phyloP scores from a whole-genome alignment of 2,329 filamentous ascomycete species.

The Xenoacremonium recifei region DNA sequence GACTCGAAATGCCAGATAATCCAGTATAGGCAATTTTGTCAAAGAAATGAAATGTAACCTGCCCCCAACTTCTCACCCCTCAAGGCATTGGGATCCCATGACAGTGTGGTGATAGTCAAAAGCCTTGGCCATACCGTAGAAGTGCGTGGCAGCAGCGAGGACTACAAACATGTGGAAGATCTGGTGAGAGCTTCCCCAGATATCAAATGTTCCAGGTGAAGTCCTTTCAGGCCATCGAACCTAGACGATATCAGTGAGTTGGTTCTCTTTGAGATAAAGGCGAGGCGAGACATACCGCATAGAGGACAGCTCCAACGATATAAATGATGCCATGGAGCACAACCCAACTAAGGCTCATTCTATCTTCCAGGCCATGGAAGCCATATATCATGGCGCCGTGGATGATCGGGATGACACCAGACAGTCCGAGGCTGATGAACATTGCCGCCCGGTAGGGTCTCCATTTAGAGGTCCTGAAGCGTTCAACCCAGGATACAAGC shows the following conservation, averaged over 20 bases:
- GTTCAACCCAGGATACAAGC: constrained; percentile 73
- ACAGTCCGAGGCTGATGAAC: constrained; percentile 85
- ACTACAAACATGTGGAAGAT: constrained; percentile 92
- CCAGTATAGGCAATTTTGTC: constrained; percentile 2
- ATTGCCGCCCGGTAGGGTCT: constrained; percentile 82
- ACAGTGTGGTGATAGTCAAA: constrained; percentile 80
- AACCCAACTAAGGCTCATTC: constrained; percentile 80
- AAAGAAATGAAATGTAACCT: constrained; percentile 1
- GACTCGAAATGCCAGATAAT: constrained; percentile 39
- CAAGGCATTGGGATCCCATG: constrained; percentile 50
- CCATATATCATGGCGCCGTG: constrained; percentile 74
- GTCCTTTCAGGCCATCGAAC: constrained; percentile 79
- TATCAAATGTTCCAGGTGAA: constrained; percentile 78
- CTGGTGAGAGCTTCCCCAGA: constrained; percentile 92
- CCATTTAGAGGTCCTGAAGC: constrained; percentile 80
- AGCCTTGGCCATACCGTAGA: constrained; percentile 77
- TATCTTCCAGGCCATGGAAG: constrained; percentile 59
- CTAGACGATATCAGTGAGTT: constrained; percentile 34
- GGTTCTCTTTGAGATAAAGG: background rate
- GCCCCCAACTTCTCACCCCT: constrained; percentile 10
- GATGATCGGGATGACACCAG: constrained; percentile 77
- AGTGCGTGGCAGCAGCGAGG: constrained; percentile 75
- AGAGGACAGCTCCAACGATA: constrained; percentile 80
- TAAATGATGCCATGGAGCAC: constrained; percentile 80
- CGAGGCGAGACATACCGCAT: constrained; percentile 62